Percentiles rank a stretch among this genome's conserved stretches.
Conservation (phyloP, 208 protist species). For the Phytomonas serpens region DNA sequence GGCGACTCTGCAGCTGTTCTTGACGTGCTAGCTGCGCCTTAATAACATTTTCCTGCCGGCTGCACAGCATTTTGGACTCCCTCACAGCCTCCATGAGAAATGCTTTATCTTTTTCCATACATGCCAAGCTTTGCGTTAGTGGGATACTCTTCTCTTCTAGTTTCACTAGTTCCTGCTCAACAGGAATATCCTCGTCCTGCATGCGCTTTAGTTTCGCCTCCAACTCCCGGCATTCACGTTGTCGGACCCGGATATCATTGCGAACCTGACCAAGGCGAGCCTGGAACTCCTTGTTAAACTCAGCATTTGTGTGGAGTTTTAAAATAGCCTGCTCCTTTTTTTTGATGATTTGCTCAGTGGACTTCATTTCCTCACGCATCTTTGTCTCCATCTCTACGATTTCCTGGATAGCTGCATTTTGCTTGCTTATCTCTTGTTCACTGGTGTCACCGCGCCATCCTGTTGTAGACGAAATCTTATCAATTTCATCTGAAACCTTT, state of each 20-base stretch:
- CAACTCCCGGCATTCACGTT: slow-evolving; percentile 58
- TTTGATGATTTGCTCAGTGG: slow-evolving; percentile 38
- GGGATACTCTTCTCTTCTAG: slow-evolving; percentile 24
- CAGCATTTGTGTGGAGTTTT: slow-evolving; percentile 34
- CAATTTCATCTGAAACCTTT: slow-evolving; percentile 25
- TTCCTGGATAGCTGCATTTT: slow-evolving; percentile 35
- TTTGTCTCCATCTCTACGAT: slow-evolving; percentile 53
- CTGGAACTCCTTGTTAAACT: slow-evolving; percentile 34
- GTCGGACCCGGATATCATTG: slow-evolving; percentile 65
- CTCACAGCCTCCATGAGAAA: slow-evolving; percentile 62
- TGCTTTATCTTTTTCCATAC: slow-evolving; percentile 70
- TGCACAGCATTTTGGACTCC: slow-evolving; percentile 51
- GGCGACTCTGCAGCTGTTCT: slow-evolving; percentile 74
- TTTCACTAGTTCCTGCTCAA: slow-evolving; percentile 39
- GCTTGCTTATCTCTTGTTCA: slow-evolving; percentile 20
- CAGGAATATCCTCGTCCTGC: slow-evolving; percentile 29
- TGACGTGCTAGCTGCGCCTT: slow-evolving; percentile 73
- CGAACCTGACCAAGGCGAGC: slow-evolving; percentile 41
- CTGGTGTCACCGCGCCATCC: slow-evolving; percentile 65
- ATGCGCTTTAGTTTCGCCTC: slow-evolving; percentile 49
- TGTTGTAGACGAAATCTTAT: slow-evolving; percentile 41
- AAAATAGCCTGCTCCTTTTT: slow-evolving; percentile 57
- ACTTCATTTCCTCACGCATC: slow-evolving; percentile 55
- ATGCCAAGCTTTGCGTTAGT: slow-evolving; percentile 26
- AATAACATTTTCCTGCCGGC: slow-evolving; percentile 71